Base-by-base conservation (phyloP, 805 yeast species). In the Kregervanrija fluxuum region DNA sequence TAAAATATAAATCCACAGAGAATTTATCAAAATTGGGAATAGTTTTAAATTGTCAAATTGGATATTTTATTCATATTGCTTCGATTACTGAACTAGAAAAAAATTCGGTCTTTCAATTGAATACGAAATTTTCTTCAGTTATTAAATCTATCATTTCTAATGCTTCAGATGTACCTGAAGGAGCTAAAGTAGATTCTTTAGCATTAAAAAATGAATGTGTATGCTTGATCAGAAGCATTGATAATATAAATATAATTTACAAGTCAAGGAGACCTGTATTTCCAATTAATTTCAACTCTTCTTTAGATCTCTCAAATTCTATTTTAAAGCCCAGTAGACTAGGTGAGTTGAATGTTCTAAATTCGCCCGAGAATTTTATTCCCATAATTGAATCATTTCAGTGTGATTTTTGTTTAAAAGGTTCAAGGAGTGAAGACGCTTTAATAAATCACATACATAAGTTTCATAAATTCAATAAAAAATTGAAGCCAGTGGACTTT, bases 381-480 rank as follows among this genome's bases (percentile, higher is more conserved):
- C 40, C 42, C 5, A 32, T 49, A 12, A 30, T 30, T 12, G 10
- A 35, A 4, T 40, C 42, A 11, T 49, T 31, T 28, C 40, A 47
- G 33, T 49, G 52, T 38, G 43, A 46, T 32, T 34, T 37, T 13
- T 49, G 52, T 45, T 30, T 44, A 15, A 44, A 44, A 31, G 41
- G 44, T 2, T 34, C 17, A 17, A 13, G 11, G 5, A 15, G 12
- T 4, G 16, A 33, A 3, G 37, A 34, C n/a, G 8, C 8, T 11
- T 16, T 34, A 9, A 40, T 22, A 28, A 13, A 12, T 4, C 48
- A 45, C 34, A 45, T 45, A 4, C 37, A 36, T 30, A 12, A 30
- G 8, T 28, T 12, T 13, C 48, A 41, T 30, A 16, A 34, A 11
- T 8, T 36, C 11, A 28, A 38, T 2, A 15, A 38, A 4, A 31